Percentiles rank a stretch among this genome's conserved stretches.
These are phyloP conservation scores for Cladosporium velox DNA, from an alignment of 2,329 filamentous ascomycete genomes.

Conservation along the genomic window DNA sequence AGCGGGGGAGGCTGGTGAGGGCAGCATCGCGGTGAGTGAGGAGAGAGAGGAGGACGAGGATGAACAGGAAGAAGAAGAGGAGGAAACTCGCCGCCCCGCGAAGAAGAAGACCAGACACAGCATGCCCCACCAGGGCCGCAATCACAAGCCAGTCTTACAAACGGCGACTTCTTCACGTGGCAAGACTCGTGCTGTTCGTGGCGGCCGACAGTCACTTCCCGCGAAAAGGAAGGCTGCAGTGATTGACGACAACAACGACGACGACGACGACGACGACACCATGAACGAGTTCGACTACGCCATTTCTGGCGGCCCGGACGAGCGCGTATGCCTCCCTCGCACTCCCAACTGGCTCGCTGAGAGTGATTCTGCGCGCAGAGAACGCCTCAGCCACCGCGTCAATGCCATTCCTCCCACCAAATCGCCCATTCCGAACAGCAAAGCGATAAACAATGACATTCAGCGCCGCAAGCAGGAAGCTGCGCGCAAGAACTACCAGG, in stretches of 20 bases:
- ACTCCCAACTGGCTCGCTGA: not conserved
- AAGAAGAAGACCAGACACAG: not conserved
- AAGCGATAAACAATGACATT: not conserved
- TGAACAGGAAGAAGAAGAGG: not conserved
- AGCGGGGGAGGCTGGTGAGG: not conserved
- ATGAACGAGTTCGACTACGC: not conserved
- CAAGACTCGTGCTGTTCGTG: not conserved
- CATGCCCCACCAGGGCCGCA: not conserved
- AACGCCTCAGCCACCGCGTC: not conserved
- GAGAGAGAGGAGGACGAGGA: not conserved
- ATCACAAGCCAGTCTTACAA: not conserved
- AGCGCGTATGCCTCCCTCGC: not conserved
- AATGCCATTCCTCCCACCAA: not conserved
- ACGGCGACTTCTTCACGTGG: not conserved
- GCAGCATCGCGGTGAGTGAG: not conserved
- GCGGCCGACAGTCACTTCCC: not conserved
- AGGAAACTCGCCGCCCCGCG: not conserved
- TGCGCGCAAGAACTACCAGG: constrained; percentile 4
- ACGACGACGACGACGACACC: not conserved
- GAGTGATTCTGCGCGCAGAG: not conserved
- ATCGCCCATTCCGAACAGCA: not conserved
- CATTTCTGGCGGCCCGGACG: not conserved
- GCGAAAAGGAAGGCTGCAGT: not conserved
- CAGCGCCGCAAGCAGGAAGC: constrained; percentile 4
- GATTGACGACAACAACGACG: not conserved